These are phyloP conservation scores for Anthoceros angustus DNA, from an alignment of 225 moss, liverwort and hornwort species.

Conservation along the genomic window DNA sequence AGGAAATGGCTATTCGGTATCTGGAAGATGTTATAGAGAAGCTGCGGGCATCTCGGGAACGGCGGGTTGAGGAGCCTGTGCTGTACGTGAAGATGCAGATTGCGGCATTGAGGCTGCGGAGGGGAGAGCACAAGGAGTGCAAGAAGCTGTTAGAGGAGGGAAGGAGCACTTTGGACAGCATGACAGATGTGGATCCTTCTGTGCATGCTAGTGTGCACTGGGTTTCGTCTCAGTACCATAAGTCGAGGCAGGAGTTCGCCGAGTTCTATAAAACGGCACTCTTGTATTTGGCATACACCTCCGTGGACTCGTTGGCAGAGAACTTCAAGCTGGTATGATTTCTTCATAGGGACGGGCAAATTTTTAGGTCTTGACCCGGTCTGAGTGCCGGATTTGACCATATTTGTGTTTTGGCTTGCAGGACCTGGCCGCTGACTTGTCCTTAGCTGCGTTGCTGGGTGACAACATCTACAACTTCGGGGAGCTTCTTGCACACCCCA, in stretches of 20 bases:
- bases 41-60: constrained; percentile 68
- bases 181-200: constrained; percentile 92
- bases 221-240: constrained; percentile 91
- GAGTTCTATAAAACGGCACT: constrained; percentile 98
- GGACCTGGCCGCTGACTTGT: constrained; percentile 96
- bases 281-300: constrained; percentile 83
- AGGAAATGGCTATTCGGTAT: constrained; percentile 61
- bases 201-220: constrained; percentile 96
- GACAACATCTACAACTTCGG: constrained; percentile 98
- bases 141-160: constrained; percentile 75
- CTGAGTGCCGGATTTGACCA: not conserved
- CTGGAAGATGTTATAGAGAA: constrained; percentile 70
- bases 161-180: constrained; percentile 59
- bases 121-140: constrained; percentile 68
- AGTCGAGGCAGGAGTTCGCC: constrained; percentile 92
- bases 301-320: constrained; percentile 85
- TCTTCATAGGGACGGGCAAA: not conserved
- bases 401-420: constrained; percentile 18
- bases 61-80: constrained; percentile 87
- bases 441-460: constrained; percentile 85
- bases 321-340: constrained; percentile 73
- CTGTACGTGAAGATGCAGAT: constrained; percentile 97
- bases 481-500: constrained; percentile 95
- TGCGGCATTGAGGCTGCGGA: constrained; percentile 67
- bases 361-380: not conserved